phyloP scores from a whole-genome alignment of 2,329 filamentous ascomycete species.

The Didymellaceae sp. region DNA sequence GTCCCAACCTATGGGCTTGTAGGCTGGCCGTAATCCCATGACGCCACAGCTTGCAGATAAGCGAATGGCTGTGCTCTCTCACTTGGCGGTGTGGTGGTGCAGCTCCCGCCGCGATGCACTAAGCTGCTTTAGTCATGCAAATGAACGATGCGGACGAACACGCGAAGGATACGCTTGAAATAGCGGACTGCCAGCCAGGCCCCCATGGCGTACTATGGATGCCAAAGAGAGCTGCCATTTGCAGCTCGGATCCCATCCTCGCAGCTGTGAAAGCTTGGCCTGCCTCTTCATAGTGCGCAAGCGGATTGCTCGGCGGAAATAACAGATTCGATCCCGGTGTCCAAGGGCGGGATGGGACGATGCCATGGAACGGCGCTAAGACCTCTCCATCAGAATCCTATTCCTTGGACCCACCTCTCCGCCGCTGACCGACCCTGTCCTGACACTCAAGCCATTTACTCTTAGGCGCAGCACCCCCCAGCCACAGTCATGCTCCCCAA shows the following conservation, averaged over 20 bases:
- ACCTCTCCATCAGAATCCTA: slow-evolving; percentile 38
- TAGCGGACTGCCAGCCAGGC: neutral
- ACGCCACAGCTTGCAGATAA: slow-evolving; percentile 44
- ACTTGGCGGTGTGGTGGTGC: slow-evolving; percentile 40
- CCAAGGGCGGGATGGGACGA: slow-evolving; percentile 31
- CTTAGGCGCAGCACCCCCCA: slow-evolving; percentile 42
- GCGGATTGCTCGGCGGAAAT: slow-evolving; percentile 39
- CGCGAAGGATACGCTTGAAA: slow-evolving; percentile 6
- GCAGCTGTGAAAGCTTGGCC: slow-evolving; percentile 12
- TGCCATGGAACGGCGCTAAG: slow-evolving; percentile 38
- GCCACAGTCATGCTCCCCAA: slow-evolving; percentile 39
- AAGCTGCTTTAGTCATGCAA: slow-evolving; percentile 17
- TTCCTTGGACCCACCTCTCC: slow-evolving; percentile 40
- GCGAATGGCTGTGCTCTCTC: slow-evolving; percentile 36
- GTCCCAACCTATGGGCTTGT: slow-evolving; percentile 16
- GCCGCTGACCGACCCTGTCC: slow-evolving; percentile 35
- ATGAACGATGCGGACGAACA: slow-evolving; percentile 20
- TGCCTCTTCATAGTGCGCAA: slow-evolving; percentile 23
- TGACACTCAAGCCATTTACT: slow-evolving; percentile 37
- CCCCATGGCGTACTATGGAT: neutral
- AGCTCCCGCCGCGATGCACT: slow-evolving; percentile 30
- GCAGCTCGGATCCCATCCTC: slow-evolving; percentile 1
- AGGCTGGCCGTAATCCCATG: slow-evolving; percentile 22
- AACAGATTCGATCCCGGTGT: slow-evolving; percentile 33
- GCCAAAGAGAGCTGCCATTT: slow-evolving; percentile 3